A percentile compares a stretch with the other conserved stretches of the same genome.
phyloP scores from a whole-genome alignment of 2,329 filamentous ascomycete genomes.

The Epichloe hybrida region DNA sequence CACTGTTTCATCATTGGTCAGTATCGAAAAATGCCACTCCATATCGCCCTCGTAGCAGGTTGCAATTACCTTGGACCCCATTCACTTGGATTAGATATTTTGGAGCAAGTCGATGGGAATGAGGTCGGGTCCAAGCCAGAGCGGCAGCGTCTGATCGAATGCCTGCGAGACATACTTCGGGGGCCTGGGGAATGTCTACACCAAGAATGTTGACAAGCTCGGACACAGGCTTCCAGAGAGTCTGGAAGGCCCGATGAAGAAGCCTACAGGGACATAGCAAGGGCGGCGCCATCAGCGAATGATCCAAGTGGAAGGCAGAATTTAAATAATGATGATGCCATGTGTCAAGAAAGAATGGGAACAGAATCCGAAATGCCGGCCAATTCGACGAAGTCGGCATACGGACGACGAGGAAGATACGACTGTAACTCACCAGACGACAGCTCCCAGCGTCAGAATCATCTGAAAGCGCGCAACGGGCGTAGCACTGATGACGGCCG shows the following conservation, averaged over 20 bases:
- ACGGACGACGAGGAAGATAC: neutral
- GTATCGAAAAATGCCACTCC: neutral
- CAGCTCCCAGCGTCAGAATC: conserved; percentile 38
- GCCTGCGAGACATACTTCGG: conserved; percentile 78
- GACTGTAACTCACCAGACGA: conserved; percentile 35
- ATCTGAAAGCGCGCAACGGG: conserved; percentile 38
- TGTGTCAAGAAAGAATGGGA: neutral
- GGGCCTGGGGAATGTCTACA: conserved; percentile 82
- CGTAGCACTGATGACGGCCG: conserved; percentile 30
- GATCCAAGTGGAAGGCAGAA: neutral
- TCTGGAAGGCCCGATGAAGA: conserved; percentile 72
- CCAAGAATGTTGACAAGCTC: conserved; percentile 83
- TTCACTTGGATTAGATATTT: conserved; percentile 92
- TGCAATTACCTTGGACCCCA: conserved; percentile 63
- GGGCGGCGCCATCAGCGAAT: neutral
- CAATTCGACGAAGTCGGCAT: neutral
- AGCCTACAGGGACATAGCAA: conserved; percentile 41
- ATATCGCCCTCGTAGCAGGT: neutral
- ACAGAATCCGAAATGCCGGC: too few species aligned
- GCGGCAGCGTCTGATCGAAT: conserved; percentile 80
- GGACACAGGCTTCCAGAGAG: conserved; percentile 80
- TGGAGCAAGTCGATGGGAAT: conserved; percentile 51
- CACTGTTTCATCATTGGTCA: conserved; percentile 34
- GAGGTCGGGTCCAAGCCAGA: conserved; percentile 77
- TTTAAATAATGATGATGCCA: too few species aligned